Base-by-base conservation (phyloP, 768 basidiomycete genomes). In the Mycena galopus region DNA sequence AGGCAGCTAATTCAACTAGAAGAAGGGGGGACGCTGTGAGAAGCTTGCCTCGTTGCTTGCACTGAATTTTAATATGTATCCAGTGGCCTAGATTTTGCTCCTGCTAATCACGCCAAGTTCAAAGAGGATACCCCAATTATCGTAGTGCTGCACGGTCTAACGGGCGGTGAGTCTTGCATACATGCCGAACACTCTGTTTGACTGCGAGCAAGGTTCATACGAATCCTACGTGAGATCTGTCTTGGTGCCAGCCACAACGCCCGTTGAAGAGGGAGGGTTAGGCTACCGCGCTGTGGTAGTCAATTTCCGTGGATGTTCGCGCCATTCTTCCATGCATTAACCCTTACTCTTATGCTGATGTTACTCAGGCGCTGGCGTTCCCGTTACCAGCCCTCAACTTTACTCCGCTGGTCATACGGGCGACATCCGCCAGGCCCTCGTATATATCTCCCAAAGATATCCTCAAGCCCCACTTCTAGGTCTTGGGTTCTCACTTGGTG, bases 401-500 rank as follows among this genome's bases (percentile, higher is more conserved):
- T 98, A 94, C 82, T 95, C 94, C 58, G 95, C 95, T 21, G 95
- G 93, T 33, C 90, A 95, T 73, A 98, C 97, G 11, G 92, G 96
- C 74, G 97, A 99, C 82, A 86, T 96, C 39, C 91, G 96, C 30
- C 89, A 90, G 71, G 94, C 95, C 1, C 79, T 98, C 59, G 86
- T 93, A 75, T 93, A 94, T 82, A 89, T 98, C 65, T 86, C 91
- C 2, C 81, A 88, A 58, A 79, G 81, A 71, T 97, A 92, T 76
- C 97, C 97, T 2, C 83, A 87, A 12, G 95, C 97, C 0, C 94
- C 93, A 4, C 84, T 98, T 42, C 82, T 97, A 21, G 97, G 94
- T 17, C 82, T 98, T 12, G 96, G 97, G 9, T 99, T 97, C 85
- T 98, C 96, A 5, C 89, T 99, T 42, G 98, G 97, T 51, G 94